phyloP scores from a whole-genome alignment of 2,329 filamentous ascomycete genomes.

The Fusarium dimerum region DNA sequence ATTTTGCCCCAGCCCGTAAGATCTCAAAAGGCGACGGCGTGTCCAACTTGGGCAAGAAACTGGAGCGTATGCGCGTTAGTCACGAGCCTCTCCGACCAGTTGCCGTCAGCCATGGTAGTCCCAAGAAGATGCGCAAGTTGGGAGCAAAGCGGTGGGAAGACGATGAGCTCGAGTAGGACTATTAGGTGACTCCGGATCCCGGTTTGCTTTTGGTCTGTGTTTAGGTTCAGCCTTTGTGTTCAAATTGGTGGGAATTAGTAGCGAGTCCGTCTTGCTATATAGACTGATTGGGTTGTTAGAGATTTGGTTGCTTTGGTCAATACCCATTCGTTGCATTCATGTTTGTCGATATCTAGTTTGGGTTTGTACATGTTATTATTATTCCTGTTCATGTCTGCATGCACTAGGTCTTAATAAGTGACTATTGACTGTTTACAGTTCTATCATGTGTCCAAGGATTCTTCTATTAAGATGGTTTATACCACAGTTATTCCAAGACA shows the following conservation, averaged over 20 bases:
- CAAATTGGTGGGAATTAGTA: background rate
- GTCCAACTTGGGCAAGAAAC: conserved; percentile 44
- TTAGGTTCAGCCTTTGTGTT: conserved; percentile 2
- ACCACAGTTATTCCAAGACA: too few relatives aligned
- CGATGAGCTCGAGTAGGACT: conserved; percentile 35
- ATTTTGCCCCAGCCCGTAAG: conserved; percentile 34
- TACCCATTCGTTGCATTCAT: conserved; percentile 27
- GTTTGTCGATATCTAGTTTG: conserved; percentile 15
- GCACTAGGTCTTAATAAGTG: too few relatives aligned
- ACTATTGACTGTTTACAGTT: background rate
- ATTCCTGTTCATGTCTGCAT: too few relatives aligned
- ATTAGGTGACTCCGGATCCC: conserved; percentile 2
- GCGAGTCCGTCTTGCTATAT: conserved; percentile 5
- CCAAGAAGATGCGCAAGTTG: conserved; percentile 56
- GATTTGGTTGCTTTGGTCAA: conserved; percentile 22
- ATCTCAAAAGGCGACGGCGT: conserved; percentile 29
- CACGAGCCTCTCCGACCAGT: conserved; percentile 33
- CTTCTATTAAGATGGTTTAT: background rate
- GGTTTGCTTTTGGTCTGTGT: conserved; percentile 3
- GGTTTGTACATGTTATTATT: conserved; percentile 1
- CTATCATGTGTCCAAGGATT: background rate
- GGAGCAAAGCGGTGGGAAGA: conserved; percentile 51
- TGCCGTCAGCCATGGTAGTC: conserved; percentile 41
- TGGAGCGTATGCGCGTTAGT: conserved; percentile 54
- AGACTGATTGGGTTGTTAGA: conserved; percentile 15